Evolutionary conservation across 1,284 basidiomycete species (phyloP).

Genomic region (Apiotrichum gamsii): DNA sequence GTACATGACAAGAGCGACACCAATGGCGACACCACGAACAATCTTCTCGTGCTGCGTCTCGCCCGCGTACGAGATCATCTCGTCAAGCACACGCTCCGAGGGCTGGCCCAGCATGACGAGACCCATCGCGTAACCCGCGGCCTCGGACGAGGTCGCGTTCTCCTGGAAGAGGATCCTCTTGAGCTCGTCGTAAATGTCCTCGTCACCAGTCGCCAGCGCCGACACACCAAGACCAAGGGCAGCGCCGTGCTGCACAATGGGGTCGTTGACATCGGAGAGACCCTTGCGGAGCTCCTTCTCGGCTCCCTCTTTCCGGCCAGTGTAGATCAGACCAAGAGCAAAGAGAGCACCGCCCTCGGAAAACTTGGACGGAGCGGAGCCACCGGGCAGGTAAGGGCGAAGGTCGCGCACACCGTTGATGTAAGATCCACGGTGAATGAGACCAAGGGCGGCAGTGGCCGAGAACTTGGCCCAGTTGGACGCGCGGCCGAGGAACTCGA

Average conservation of each 20-base stretch:
- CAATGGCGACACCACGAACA: constrained; percentile 85
- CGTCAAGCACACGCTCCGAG: constrained; percentile 66
- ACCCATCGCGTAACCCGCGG: constrained; percentile 91
- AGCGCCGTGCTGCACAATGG: constrained; percentile 91
- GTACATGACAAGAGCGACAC: constrained; percentile 83
- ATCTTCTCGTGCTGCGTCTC: constrained; percentile 99
- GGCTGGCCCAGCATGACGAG: constrained; percentile 91
- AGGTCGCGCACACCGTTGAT: constrained; percentile 86
- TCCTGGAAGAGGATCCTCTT: constrained; percentile 83
- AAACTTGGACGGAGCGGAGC: constrained; percentile 57
- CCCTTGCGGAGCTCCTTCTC: constrained; percentile 63
- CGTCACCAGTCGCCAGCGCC: constrained; percentile 80
- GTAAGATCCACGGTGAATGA: constrained; percentile 93
- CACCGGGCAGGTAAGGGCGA: constrained; percentile 85
- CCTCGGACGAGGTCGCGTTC: constrained; percentile 89
- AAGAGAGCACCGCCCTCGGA: constrained; percentile 90
- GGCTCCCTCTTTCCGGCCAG: constrained; percentile 56
- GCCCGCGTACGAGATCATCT: constrained; percentile 88
- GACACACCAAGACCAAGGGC: constrained; percentile 88
- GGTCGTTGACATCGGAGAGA: constrained; percentile 56
- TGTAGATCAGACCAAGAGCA: constrained; percentile 89
- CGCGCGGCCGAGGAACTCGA: constrained; percentile 88
- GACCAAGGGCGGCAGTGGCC: constrained; percentile 86
- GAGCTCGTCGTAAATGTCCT: constrained; percentile 83
- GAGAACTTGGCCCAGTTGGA: constrained; percentile 98